Evolutionary conservation across 768 basidiomycete species (phyloP), one percentile per base, ranked within the genome.

Genomic region (Amanita subjunquillea): DNA sequence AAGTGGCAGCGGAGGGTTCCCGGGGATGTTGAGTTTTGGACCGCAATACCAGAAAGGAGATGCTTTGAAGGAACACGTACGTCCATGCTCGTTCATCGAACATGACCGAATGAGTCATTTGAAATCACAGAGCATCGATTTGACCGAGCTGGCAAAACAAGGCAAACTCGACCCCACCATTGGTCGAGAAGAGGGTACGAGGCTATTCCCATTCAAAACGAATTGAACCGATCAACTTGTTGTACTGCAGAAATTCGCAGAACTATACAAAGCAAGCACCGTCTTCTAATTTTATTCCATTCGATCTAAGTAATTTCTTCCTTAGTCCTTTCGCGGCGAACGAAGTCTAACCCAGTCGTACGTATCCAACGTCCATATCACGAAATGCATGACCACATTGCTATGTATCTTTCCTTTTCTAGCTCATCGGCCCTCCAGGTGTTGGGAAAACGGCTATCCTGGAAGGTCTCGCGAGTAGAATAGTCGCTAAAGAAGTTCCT

Each of bases 371-470:
- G 30, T 9, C 2, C n/a, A 17, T 6, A 17, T 38, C 15, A 38
- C 15, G 15, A 40, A 30, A 30, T 30, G 37, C 5, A 48, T 3
- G 22, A 41, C 43, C 2, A 30, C 30, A 45, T n/a, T 2, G 51
- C 17, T 8, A 23, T 23, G 22, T 15, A 20, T 20, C 13, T 17
- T 9, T 17, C 36, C 49, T 15, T 49, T 23, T 39, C 7, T 54
- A 87, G 85, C 75, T 89, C 43, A 87, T 90, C 51, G 87, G 89
- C 5, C 83, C 88, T 23, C 89, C 91, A 2, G 92, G 92, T 54
- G 90, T 93, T 10, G 92, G 92, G 0, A 96, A 96, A 69, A 95
- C 92, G 0, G 91, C 92, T 0, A 92, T 95, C 48, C 64, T 94
- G 10, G 92, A 94, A 68, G 92, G 92, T 2, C 75, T 96, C 13